Conservation (phyloP, 257 asterid species). For the Echites panduratus region DNA sequence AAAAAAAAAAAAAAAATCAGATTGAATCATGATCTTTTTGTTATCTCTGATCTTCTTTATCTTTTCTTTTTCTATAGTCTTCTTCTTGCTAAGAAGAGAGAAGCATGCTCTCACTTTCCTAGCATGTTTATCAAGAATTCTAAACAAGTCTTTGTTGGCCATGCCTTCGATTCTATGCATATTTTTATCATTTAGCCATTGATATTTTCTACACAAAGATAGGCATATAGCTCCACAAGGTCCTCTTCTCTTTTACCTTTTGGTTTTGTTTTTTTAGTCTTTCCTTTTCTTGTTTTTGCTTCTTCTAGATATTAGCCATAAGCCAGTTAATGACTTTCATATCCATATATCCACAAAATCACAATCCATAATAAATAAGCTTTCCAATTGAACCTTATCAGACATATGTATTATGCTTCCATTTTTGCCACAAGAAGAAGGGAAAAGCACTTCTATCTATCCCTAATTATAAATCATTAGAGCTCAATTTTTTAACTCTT, state of each 20-base stretch:
- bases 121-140: constrained; percentile 21
- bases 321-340: neutral
- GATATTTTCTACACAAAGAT: neutral
- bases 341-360: neutral
- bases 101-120: constrained; percentile 26
- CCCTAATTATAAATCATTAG: too few species aligned
- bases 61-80: neutral
- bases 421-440: neutral
- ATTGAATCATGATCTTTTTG: constrained; percentile 19
- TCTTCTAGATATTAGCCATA: neutral
- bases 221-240: neutral
- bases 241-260: neutral
- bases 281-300: neutral
- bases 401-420: neutral
- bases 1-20: constrained; percentile 20
- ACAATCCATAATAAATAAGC: neutral
- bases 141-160: neutral
- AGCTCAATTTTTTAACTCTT: too few species aligned
- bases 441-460: too few species aligned
- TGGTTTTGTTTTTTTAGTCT: neutral
- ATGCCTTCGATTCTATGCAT: neutral
- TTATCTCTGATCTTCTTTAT: neutral
- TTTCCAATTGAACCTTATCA: neutral
- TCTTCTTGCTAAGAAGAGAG: constrained; percentile 16
- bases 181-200: neutral